Base-by-base conservation (phyloP, 768 basidiomycete species). In the Sarcodon aspratus region DNA sequence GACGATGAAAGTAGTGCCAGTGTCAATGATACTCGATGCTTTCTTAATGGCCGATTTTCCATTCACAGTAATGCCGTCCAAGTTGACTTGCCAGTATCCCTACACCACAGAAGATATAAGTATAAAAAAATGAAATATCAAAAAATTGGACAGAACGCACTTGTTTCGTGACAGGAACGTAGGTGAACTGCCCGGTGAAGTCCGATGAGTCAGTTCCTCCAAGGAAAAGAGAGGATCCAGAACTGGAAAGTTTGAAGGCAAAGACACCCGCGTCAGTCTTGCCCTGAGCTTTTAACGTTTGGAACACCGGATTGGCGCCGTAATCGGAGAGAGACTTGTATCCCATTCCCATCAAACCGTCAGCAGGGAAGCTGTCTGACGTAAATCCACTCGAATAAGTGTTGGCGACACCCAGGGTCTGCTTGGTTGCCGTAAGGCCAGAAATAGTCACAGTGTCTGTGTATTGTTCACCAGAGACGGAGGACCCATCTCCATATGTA, bases 151-250 rank as follows among this genome's bases (percentile, higher is more conserved):
- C 32, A 17, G 32, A 37, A 46, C 52, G 18, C 17, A 54, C 66
- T 48, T 52, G 44, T 3, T 57, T 13, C 21, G 58, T 61, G 3
- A 72, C 62, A 1, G 56, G 46, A 32, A 58, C 36, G 36, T 47
- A 75, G 7, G 58, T 58, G 50, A 76, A 56, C 7, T 55, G 59
- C n/a, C 70, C 73, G 31, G 55, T 63, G 54, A 68, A 75, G 37
- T 64, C 52, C n/a, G 63, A 51, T 8, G 61, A 48, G 55, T 77
- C 63, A 33, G 64, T 58, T 13, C 70, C 69, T 9, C 76, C 76
- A 31, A 76, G 51, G 51, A 54, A 60, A 48, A 75, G 63, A 53
- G 70, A 63, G 5, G 56, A 52, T 37, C 60, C 56, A n/a, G 49
- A 59, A 6, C 57, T 52, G 35, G 69, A 64, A 32, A 75, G 56